Evolutionary conservation across 192 early-diverging fungal genomes (phyloP).

Genomic region (Umbelopsis sp.): DNA sequence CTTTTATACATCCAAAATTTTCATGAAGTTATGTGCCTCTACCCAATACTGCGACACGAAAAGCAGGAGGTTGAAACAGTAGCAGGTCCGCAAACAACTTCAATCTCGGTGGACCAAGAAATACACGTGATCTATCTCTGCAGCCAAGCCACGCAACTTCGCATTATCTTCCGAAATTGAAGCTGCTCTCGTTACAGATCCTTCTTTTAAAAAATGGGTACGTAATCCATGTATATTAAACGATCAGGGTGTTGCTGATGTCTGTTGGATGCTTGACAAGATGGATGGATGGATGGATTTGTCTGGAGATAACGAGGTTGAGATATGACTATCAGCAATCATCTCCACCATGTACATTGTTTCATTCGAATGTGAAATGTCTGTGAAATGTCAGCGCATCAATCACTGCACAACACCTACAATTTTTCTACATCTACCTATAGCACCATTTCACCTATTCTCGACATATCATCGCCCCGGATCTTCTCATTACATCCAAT

Average conservation of each 20-base stretch:
- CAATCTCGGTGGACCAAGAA: too few species aligned
- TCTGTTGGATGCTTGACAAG: slow-evolving; percentile 5
- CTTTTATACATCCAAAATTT: too few species aligned
- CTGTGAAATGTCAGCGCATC: not conserved
- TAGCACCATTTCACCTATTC: not conserved
- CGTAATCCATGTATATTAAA: not conserved
- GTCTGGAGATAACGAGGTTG: not conserved
- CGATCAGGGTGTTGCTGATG: not conserved
- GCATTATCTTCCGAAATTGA: too few species aligned
- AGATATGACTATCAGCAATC: not conserved
- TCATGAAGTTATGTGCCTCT: too few species aligned
- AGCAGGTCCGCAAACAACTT: too few species aligned
- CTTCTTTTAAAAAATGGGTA: slow-evolving; percentile 21
- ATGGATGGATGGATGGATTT: slow-evolving; percentile 21
- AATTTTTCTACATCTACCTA: not conserved
- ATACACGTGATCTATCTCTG: too few species aligned
- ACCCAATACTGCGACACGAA: too few species aligned
- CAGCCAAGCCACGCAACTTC: too few species aligned
- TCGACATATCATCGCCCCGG: not conserved
- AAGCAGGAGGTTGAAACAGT: too few species aligned
- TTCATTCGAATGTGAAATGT: not conserved
- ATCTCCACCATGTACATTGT: not conserved
- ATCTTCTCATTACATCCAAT: not conserved
- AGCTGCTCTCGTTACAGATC: not conserved
- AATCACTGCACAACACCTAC: not conserved